These are phyloP conservation scores for Microthlaspi erraticum DNA, from an alignment of 345 rosid species.

Conservation along the genomic window DNA sequence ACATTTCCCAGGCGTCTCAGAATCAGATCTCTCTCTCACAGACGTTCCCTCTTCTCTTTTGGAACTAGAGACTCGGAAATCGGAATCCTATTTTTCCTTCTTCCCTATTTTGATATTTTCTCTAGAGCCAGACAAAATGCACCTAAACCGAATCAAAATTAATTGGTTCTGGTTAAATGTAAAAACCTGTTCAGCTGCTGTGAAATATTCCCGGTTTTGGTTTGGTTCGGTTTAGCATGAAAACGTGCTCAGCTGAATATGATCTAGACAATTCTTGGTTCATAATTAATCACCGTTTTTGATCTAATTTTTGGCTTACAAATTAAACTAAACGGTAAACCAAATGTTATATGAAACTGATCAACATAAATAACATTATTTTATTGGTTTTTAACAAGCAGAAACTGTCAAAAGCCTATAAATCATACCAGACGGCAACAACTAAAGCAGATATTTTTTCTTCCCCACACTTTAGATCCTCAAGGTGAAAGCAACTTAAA, in stretches of 20 bases:
- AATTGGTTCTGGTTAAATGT: neutral
- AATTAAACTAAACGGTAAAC: too few relatives aligned
- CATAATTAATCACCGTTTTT: neutral
- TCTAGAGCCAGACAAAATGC: neutral
- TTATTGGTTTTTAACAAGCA: too few relatives aligned
- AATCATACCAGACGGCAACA: too few relatives aligned
- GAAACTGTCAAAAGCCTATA: too few relatives aligned
- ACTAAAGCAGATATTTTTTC: too few relatives aligned
- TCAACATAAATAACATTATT: too few relatives aligned
- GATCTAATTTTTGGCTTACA: neutral
- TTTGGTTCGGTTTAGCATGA: neutral
- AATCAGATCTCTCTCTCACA: constrained; percentile 44
- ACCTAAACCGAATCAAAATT: constrained; percentile 14
- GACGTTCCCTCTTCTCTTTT: constrained; percentile 43
- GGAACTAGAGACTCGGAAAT: constrained; percentile 47
- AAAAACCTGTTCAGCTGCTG: neutral
- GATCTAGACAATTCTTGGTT: too few relatives aligned
- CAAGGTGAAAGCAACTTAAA: too few relatives aligned
- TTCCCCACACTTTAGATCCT: too few relatives aligned
- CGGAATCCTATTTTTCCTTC: constrained; percentile 34
- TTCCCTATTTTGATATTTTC: neutral
- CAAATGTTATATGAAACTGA: neutral
- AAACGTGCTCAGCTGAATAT: too few relatives aligned
- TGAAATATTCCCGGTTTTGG: neutral
- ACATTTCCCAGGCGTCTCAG: constrained; percentile 38